Evolutionary conservation across 352 stramenopile genomes (phyloP), one percentile per base, ranked within the genome.

Genomic region (Phytophthora foliorum): DNA sequence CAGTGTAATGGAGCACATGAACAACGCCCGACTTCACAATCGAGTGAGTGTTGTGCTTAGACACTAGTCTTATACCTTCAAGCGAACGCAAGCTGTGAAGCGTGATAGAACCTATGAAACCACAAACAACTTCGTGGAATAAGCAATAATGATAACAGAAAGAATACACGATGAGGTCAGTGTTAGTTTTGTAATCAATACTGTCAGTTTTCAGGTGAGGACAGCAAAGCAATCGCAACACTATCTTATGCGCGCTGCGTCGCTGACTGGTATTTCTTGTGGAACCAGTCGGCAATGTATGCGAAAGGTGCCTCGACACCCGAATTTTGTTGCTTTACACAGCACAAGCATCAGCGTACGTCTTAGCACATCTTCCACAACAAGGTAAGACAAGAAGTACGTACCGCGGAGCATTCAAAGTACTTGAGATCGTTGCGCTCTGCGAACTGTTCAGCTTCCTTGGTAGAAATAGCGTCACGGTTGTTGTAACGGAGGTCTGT

Each of bases 261-360:
- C 31, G 82, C 82, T 56, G 70, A 75, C 51, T 93, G 86, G 59
- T 95, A 95, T 62, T 93, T 94, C 52, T 92, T 92, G 75, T 93
- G 81, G 52, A 94, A 95, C 77, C 84, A 91, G 57, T 91, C 83
- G 27, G 88, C 86, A 57, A 95, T 92, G 76, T 93, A 81, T 24
- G 72, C 60, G 69, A 95, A 95, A 8, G 88, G 83, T 31, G 82
- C 82, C 6, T 95, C 86, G 22, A 95, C 86, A 16, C 75, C 81
- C 7, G 77, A 74, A 59, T 93, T 92, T 60, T 92, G 78, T 80
- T 91, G 84, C 82, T 90, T 60, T n/a, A 61, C 17, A 48, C 11
- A 36, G 27, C 22, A 36, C 36, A 36, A 25, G 36, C n/a, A 55
- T 50, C 2, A 39, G 11, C 21, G 13, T 67, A 34, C 16, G 52